Evolutionary conservation across 2,329 filamentous ascomycete species (phyloP).

Genomic region (Aspergillus floridensis): DNA sequence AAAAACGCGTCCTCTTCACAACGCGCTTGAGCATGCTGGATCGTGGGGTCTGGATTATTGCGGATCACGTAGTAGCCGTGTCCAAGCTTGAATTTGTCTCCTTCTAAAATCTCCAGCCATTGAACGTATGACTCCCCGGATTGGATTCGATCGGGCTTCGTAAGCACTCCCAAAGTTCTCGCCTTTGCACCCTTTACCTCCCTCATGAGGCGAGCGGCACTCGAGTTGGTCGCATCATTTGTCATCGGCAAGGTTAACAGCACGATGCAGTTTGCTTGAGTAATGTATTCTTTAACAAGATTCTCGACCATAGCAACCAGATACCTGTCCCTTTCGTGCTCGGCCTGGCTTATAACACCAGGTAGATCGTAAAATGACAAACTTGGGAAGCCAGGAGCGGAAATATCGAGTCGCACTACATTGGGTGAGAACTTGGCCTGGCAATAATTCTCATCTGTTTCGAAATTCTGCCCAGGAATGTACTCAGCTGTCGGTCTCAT

Average conservation of each 20-base stretch:
- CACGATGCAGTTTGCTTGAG: conserved; percentile 68
- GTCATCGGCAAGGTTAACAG: conserved; percentile 77
- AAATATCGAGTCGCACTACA: conserved; percentile 72
- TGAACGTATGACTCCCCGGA: conserved; percentile 52
- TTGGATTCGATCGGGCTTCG: conserved; percentile 74
- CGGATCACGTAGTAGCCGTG: conserved; percentile 80
- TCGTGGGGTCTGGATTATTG: conserved; percentile 43
- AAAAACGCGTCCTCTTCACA: conserved; percentile 54
- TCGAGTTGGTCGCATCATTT: conserved; percentile 72
- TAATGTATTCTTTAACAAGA: conserved; percentile 68
- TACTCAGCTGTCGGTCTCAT: conserved; percentile 52
- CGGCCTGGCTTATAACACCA: conserved; percentile 71
- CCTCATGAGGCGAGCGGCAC: conserved; percentile 64
- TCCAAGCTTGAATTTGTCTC: conserved; percentile 61
- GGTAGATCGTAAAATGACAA: conserved; percentile 84
- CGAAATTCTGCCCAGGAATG: conserved; percentile 49
- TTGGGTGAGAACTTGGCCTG: conserved; percentile 77
- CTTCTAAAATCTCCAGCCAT: conserved; percentile 64
- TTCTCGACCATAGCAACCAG: conserved; percentile 70
- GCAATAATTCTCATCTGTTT: conserved; percentile 30
- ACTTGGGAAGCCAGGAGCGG: conserved; percentile 66
- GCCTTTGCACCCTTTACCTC: conserved; percentile 52
- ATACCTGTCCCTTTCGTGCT: conserved; percentile 63
- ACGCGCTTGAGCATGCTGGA: conserved; percentile 50
- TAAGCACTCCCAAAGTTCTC: conserved; percentile 72